Base-by-base conservation (phyloP, 352 stramenopile genomes). In the Hyaloperonospora arabidopsidis region DNA sequence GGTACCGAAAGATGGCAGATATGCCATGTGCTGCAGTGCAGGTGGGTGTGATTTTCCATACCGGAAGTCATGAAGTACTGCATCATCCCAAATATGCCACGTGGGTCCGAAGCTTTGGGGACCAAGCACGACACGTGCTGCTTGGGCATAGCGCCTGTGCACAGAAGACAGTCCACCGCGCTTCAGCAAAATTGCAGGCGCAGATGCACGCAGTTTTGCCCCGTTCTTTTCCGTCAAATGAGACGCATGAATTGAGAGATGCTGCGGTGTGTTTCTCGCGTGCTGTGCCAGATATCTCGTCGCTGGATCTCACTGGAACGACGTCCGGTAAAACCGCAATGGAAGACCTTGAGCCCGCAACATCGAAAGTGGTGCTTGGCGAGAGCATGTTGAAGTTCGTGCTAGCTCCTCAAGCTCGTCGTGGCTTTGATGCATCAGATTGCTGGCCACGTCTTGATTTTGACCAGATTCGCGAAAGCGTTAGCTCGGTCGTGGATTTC, bases 341-440 rank as follows among this genome's bases (percentile, higher is more conserved):
- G 0, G 52, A 52, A 11, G 39, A 1, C 21, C 38, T 18, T 6
- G 40, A 53, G n/a, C n/a, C 41, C 29, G 17, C 52, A 53, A 43
- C 59, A 21, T 65, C 72, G n/a, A 63, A 66, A 18, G 45, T 72
- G 4, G 52, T 86, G 22, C 45, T 86, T 0, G 80, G 68, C 10
- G 76, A 90, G 60, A 84, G 76, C 39, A 76, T 93, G 76, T 70
- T 93, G 15, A 83, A 75, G 51, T 90, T 82, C 51, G 76, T 69
- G 18, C 19, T 91, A 21, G 59, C 68, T 14, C 84, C 81, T 28
- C 48, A 70, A 13, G 64, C 65, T 48, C 83, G 80, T 11, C 84
- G 76, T 15, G 81, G 84, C 0, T 79, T 90, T 38, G 79, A 92
- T 25, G 52, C 63, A 1, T 72, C 70, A 12, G 53, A 45, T 44